Evolutionary conservation across 306 rosid species (phyloP), one percentile per base, ranked within the genome.

Genomic region (Inga oerstediana): DNA sequence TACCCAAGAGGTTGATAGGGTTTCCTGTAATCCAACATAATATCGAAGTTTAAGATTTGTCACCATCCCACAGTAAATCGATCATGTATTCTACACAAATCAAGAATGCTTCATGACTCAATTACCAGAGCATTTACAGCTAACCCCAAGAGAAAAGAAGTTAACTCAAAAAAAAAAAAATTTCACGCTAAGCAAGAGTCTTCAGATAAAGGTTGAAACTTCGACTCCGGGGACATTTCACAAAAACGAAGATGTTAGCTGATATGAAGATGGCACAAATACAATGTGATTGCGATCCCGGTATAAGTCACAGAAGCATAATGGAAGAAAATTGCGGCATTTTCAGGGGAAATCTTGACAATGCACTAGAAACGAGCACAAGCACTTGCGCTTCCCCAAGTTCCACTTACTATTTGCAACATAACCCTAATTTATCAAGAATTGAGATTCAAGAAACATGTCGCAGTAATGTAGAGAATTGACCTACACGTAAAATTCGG

Each of bases 341-440:
- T 83, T 84, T 77, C 44, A 27, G 39, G 13, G 59, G 15, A 7
- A 45, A 44, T 13, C 37, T 43, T 11, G 76, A 46, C 51, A 65
- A 52, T 15, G 30, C 54, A 52, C 22, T 64, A 19, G 46, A 37
- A 10, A 56, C 7, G 8, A 52, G 22, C 51, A 5, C 49, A 34
- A 70, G 19, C 24, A 59, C 77, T 6, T 64, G 8, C 10, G 61
- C 39, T 30, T 64, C 12, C 49, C 9, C 32, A 41, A 34, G 22
- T 6, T 32, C 56, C 32, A 54, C 17, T 15, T 5, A 7, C n/a
- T 43, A 5, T 43, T 66, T 39, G 11, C 34, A 43, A 80, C 61
- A 72, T 3, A 81, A 84, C 85, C 89, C 85, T 84, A 81, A 81
- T 43, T 61, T 49, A 74, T 27, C 17, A 22, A 15, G 49, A 74